Evolutionary conservation across 768 basidiomycete species (phyloP), one percentile per base, ranked within the genome.

Genomic region (Suillus placidus): DNA sequence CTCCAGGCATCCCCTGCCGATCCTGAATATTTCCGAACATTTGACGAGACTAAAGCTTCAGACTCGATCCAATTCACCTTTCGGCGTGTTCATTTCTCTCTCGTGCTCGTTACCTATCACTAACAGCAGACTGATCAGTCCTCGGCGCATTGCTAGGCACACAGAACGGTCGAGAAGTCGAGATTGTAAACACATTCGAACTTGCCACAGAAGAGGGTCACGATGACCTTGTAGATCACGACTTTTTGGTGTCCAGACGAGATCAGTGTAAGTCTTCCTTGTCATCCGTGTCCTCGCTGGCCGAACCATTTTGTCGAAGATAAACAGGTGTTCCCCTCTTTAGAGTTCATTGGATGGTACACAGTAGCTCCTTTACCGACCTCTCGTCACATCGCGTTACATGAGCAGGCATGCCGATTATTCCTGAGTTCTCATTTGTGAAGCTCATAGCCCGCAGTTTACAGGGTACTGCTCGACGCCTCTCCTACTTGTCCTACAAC

Each of bases 321-420:
- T 83, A 97, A 97, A 77, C 95, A 97, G 79, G 97, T 99, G 26
- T 99, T 99, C 77, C 97, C 97, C 13, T 95, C 95, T 1, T 84
- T 99, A 40, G 97, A 99, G 74, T 90, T 99, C 73, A 92, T 99
- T 60, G 97, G 97, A 9, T 99, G 97, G 97, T 99, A 99, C 78
- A 93, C 92, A 0, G 89, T 96, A 52, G 90, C 94, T 18, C 75
- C 84, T n/a, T 80, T 82, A 13, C 94, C 94, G 0, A 89, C 89
- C 1, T 72, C 84, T n/a, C 81, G 80, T 23, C 95, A 99, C 72
- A 88, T 94, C 54, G 82, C 85, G 2, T 83, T 99, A 20, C 94
- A 98, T 74, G 89, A 93, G 74, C 94, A 97, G 82, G 95, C 89
- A 57, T 51, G 51, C 45, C 45, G 9, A 23, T 13, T 52, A 2